phyloP scores from a whole-genome alignment of 2,329 filamentous ascomycete genomes.

The Pezicula rhizophila region DNA sequence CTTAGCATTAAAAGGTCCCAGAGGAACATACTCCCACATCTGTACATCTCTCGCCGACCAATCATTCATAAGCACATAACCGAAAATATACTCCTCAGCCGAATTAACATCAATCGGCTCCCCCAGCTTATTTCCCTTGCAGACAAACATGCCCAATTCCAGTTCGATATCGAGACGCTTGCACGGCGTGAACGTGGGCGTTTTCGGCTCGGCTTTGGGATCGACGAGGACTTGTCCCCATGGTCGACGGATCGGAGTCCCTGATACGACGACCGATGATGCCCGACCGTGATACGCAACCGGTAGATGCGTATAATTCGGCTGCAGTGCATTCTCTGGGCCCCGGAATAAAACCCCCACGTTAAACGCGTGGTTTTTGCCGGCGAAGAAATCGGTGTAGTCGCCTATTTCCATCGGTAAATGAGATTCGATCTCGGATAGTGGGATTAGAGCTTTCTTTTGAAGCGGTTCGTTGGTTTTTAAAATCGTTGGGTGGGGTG shows the following conservation, averaged over 20 bases:
- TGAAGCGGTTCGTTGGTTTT: constrained; percentile 55
- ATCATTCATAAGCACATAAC: constrained; percentile 53
- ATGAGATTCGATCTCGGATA: constrained; percentile 52
- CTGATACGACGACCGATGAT: constrained; percentile 43
- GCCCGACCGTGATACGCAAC: constrained; percentile 48
- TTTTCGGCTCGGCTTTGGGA: constrained; percentile 43
- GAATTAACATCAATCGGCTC: constrained; percentile 34
- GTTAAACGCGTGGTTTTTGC: constrained; percentile 45
- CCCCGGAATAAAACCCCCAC: constrained; percentile 35
- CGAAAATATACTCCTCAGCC: constrained; percentile 53
- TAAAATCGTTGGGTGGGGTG: constrained; percentile 53
- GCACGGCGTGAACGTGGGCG: constrained; percentile 9
- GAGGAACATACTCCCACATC: constrained; percentile 75
- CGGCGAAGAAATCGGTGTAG: constrained; percentile 51
- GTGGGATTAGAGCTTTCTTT: constrained; percentile 50
- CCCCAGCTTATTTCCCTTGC: constrained; percentile 30
- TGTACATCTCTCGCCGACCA: constrained; percentile 78
- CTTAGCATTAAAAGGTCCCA: constrained; percentile 79
- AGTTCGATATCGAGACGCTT: constrained; percentile 28
- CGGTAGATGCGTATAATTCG: constrained; percentile 40
- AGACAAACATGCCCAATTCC: constrained; percentile 6
- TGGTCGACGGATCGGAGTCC: constrained; percentile 41
- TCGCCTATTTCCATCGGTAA: constrained; percentile 48
- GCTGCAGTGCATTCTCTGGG: constrained; percentile 40
- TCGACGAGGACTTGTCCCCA: constrained; percentile 53